phyloP scores from a whole-genome alignment of 371 early-diverging fungal genomes.

The Thermomucor indicae-seudaticae region DNA sequence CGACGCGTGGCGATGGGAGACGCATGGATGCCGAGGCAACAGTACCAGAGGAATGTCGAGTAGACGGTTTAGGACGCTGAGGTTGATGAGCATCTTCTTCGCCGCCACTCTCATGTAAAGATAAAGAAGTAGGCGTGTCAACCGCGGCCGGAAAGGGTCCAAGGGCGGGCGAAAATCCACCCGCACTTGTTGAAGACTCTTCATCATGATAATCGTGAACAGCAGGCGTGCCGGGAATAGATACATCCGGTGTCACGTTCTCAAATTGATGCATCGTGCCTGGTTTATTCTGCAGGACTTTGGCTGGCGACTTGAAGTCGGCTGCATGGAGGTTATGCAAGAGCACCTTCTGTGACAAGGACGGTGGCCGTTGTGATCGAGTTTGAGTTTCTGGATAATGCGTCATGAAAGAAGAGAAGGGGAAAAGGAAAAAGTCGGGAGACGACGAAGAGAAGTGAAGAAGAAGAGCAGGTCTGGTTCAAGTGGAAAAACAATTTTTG shows the following conservation, averaged over 20 bases:
- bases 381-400: not conserved
- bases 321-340: constrained; percentile 13
- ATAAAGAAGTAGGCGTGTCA: constrained; percentile 13
- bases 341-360: constrained; percentile 2
- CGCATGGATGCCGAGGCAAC: not conserved
- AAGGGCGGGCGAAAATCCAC: constrained; percentile 5
- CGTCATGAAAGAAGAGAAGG: not conserved
- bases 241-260: constrained; percentile 30
- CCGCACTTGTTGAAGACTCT: no score
- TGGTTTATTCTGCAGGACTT: constrained; percentile 26
- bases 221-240: constrained; percentile 27
- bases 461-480: no score
- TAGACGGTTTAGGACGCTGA: not conserved
- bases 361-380: not conserved
- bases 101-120: constrained; percentile 9
- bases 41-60: not conserved
- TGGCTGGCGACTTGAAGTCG: constrained; percentile 35
- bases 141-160: constrained; percentile 6
- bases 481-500: not conserved
- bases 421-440: not conserved
- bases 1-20: constrained; percentile 3
- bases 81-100: not conserved
- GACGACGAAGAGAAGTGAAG: not conserved
- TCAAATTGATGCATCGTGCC: constrained; percentile 22
- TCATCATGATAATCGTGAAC: constrained; percentile 10